These are phyloP conservation scores for Prunus mira DNA, from an alignment of 306 rosid species.

Conservation along the genomic window DNA sequence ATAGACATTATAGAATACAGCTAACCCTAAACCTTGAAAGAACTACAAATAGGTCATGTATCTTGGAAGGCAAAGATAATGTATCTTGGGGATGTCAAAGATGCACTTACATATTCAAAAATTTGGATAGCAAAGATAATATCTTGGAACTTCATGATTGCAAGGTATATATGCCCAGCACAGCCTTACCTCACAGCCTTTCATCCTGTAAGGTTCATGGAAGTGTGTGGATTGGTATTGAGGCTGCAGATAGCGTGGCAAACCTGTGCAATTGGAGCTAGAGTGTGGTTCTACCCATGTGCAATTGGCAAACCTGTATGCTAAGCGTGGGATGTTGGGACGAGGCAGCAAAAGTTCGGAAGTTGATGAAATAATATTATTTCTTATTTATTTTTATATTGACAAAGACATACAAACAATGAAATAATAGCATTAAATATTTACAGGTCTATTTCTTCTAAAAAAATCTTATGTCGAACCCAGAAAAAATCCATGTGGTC, in stretches of 20 bases:
- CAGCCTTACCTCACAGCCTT: constrained; percentile 53
- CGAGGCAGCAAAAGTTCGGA: constrained; percentile 51
- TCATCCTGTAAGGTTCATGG: constrained; percentile 72
- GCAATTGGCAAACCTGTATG: constrained; percentile 71
- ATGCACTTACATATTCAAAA: constrained; percentile 55
- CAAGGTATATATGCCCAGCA: constrained; percentile 64
- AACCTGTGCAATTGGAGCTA: constrained; percentile 51
- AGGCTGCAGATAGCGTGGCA: constrained; percentile 57
- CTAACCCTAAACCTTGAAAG: no score
- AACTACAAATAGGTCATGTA: no score
- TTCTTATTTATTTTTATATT: no score
- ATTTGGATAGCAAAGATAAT: constrained; percentile 43
- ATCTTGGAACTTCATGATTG: constrained; percentile 86
- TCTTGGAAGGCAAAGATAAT: no score
- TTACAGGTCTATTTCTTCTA: no score
- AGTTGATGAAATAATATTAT: constrained; percentile 46
- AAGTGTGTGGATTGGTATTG: constrained; percentile 60
- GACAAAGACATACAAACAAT: no score
- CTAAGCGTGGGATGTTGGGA: constrained; percentile 65
- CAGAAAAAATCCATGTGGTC: no score
- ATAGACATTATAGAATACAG: no score
- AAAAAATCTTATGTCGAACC: no score
- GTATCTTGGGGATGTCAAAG: constrained; percentile 43
- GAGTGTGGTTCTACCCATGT: constrained; percentile 61
- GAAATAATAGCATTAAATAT: no score